phyloP scores from a whole-genome alignment of 805 yeast species.

The Metschnikowia bowlesiae region DNA sequence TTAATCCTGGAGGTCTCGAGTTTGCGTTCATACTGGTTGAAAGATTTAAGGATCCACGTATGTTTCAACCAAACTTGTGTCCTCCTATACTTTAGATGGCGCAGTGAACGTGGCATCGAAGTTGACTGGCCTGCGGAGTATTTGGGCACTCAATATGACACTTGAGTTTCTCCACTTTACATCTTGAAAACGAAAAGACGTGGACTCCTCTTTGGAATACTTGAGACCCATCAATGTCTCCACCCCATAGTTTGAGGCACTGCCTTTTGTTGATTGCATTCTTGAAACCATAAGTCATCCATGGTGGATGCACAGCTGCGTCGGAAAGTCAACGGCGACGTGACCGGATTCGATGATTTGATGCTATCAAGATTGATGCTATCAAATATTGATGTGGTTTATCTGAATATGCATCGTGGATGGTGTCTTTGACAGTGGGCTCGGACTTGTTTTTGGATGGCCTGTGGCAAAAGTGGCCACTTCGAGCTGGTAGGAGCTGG shows the following conservation, averaged over 20 bases:
- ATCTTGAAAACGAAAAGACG: conserved; percentile 25
- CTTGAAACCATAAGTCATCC: conserved; percentile 19
- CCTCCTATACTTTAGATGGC: conserved; percentile 18
- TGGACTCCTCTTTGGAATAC: conserved; percentile 10
- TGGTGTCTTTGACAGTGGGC: conserved; percentile 7
- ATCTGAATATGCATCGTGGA: conserved; percentile 4
- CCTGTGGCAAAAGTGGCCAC: conserved; percentile 10
- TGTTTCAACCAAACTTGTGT: conserved; percentile 17
- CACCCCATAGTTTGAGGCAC: conserved; percentile 44
- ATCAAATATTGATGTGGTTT: not conserved
- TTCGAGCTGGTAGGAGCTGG: conserved; percentile 48
- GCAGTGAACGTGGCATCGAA: not conserved
- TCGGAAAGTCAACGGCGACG: conserved; percentile 38
- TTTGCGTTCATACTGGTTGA: too few species aligned
- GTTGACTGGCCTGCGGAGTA: conserved; percentile 24
- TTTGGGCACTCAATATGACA: not conserved
- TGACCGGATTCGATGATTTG: conserved; percentile 35
- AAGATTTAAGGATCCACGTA: conserved; percentile 6
- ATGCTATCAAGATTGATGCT: conserved; percentile 17
- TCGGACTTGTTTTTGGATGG: not conserved
- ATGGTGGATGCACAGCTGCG: conserved; percentile 41
- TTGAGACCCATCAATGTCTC: conserved; percentile 28
- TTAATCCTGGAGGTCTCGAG: too few species aligned
- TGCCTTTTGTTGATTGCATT: conserved; percentile 37
- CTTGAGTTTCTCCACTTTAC: not conserved